Evolutionary conservation across 768 basidiomycete species (phyloP).

Genomic region (Mycena pura): DNA sequence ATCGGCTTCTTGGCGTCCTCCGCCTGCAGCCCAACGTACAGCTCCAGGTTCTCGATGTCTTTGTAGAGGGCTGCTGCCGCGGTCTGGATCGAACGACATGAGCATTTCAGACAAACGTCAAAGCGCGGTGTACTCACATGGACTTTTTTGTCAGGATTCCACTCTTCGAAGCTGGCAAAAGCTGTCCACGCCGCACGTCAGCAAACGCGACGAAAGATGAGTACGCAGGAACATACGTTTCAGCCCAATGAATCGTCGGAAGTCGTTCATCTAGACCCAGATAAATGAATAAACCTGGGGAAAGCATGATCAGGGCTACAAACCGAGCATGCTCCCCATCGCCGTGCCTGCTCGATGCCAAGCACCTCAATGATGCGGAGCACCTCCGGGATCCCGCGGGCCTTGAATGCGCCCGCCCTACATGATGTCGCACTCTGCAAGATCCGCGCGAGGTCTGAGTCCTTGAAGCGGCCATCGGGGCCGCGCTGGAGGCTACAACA

Average conservation of each 20-base stretch:
- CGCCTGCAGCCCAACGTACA: conserved; percentile 77
- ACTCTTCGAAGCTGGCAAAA: conserved; percentile 69
- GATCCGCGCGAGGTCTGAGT: conserved; percentile 66
- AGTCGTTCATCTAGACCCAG: conserved; percentile 71
- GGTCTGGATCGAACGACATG: conserved; percentile 41
- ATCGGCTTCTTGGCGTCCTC: conserved; percentile 71
- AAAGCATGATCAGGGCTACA: conserved; percentile 29
- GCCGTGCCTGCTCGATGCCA: conserved; percentile 68
- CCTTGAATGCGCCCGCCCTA: conserved; percentile 68
- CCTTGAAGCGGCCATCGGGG: conserved; percentile 61
- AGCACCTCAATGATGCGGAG: conserved; percentile 74
- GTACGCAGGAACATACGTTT: conserved; percentile 50
- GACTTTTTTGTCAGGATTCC: conserved; percentile 70
- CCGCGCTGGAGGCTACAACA: conserved; percentile 55
- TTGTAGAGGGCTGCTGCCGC: conserved; percentile 72
- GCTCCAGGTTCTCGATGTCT: conserved; percentile 80
- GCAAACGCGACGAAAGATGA: neutral
- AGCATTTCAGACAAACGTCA: neutral
- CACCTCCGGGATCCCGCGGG: conserved; percentile 70
- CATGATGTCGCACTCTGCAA: conserved; percentile 66
- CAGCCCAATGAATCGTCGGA: conserved; percentile 73
- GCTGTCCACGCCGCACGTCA: conserved; percentile 49
- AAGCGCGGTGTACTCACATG: conserved; percentile 41
- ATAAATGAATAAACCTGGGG: conserved; percentile 3
- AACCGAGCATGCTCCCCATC: conserved; percentile 78